Evolutionary conservation across 306 rosid species (phyloP), one percentile per base, ranked within the genome.

Genomic region (Geum urbanum): DNA sequence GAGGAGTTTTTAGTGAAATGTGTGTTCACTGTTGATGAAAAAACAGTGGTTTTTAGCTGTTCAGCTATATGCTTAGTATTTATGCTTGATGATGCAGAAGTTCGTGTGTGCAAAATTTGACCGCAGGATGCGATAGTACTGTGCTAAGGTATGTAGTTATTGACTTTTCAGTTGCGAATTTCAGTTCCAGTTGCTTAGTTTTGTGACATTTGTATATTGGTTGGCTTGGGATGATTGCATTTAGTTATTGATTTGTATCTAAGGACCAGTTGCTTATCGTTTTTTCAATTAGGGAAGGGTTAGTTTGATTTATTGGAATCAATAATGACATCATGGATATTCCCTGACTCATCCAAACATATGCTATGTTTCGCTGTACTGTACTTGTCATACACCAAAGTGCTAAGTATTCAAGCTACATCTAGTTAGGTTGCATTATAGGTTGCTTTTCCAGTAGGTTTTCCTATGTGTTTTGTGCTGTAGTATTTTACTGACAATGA

Each of bases 61-160:
- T 65, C 35, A 44, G 41, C 20, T 75, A 46, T 49, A 61, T 77
- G 53, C 71, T 74, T 47, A 53, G 18, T 56, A 8, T 57, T 70
- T 50, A 43, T 52, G 5, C 51, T 81, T 43, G 80, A 71, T 79
- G 79, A 32, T 60, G 70, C 83, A 79, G 91, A 75, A 76, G 86
- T 66, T 77, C 77, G 68, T 65, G 45, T 70, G 78, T 83, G 37
- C 72, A 71, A 74, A 72, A 73, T 72, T 57, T 61, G 74, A 51
- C 82, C 57, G 72, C 72, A 45, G 78, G 62, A 60, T 76, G 76
- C 69, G 77, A 74, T 86, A 72, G 69, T 12, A 51, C 52, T 69
- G 75, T 66, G 0, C 69, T 44, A 69, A 88, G 98, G 98, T 94
- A 69, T 78, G 92, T 66, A 58, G 77, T 79, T 57, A 15, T 64